Evolutionary conservation across 805 yeast genomes (phyloP).

Genomic region (Nakazawaea siamensis): DNA sequence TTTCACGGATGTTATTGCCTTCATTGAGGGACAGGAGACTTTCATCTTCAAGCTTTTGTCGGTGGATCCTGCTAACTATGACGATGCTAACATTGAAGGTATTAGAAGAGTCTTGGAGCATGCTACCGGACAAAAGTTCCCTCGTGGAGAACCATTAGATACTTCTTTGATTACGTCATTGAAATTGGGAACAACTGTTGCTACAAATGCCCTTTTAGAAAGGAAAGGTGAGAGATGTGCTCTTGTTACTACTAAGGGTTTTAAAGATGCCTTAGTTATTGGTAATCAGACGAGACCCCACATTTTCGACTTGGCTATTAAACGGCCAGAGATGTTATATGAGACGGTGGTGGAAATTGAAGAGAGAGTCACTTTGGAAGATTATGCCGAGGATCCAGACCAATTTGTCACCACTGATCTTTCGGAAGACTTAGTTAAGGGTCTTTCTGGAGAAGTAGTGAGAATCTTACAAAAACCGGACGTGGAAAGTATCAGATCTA

Average conservation of each 20-base stretch:
- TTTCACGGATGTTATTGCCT: conserved; percentile 66
- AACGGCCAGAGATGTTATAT: conserved; percentile 64
- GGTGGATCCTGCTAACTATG: conserved; percentile 81
- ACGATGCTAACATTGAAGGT: conserved; percentile 91
- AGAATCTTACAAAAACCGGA: conserved; percentile 48
- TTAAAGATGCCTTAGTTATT: conserved; percentile 70
- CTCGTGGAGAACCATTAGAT: conserved; percentile 54
- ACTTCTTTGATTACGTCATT: conserved; percentile 57
- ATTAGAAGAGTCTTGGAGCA: conserved; percentile 68
- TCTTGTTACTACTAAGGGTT: conserved; percentile 80
- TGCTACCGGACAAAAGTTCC: conserved; percentile 43
- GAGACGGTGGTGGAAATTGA: conserved; percentile 76
- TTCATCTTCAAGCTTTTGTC: conserved; percentile 72
- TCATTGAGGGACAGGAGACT: conserved; percentile 48
- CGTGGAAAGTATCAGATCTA: conserved; percentile 28
- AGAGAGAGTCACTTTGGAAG: conserved; percentile 83
- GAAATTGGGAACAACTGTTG: conserved; percentile 92
- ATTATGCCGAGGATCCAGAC: conserved; percentile 67
- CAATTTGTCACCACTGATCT: conserved; percentile 14
- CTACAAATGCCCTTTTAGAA: conserved; percentile 90
- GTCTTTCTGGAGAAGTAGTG: conserved; percentile 63
- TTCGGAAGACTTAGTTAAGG: conserved; percentile 29
- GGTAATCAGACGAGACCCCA: conserved; percentile 92
- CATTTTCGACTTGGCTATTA: conserved; percentile 76
- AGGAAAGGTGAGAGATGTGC: conserved; percentile 89